A percentile compares a stretch with the other conserved stretches of the same genome.
Conservation (phyloP, 495 filamentous ascomycete genomes). For the Penicilliopsis zonata region DNA sequence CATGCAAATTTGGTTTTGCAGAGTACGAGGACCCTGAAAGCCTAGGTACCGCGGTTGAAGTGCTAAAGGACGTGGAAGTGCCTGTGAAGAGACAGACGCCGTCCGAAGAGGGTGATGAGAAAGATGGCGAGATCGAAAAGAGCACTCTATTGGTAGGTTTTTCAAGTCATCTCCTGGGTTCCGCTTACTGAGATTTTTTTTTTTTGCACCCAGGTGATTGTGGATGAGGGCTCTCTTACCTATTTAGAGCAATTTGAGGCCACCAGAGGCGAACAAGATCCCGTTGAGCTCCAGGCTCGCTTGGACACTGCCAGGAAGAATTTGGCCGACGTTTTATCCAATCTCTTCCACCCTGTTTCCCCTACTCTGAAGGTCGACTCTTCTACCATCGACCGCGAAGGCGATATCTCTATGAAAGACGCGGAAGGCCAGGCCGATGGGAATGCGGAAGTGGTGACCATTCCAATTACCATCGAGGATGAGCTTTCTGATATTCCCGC, state of each 20-base stretch:
- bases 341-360: constrained; percentile 57
- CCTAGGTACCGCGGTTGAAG: constrained; percentile 73
- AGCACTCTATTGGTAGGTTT: constrained; percentile 45
- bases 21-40: constrained; percentile 92
- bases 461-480: constrained; percentile 80
- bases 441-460: constrained; percentile 72
- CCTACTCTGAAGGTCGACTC: constrained; percentile 35
- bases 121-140: constrained; percentile 54
- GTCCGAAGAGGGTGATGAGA: constrained; percentile 33
- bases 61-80: constrained; percentile 75
- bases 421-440: constrained; percentile 40
- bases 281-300: constrained; percentile 51
- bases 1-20: constrained; percentile 86
- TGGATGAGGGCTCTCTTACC: constrained; percentile 69
- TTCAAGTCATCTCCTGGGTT: not conserved
- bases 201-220: constrained; percentile 50
- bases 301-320: constrained; percentile 52
- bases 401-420: constrained; percentile 63
- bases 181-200: constrained; percentile 8
- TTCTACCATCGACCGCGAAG: constrained; percentile 44
- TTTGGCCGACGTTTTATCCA: constrained; percentile 53
- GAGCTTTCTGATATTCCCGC: constrained; percentile 92
- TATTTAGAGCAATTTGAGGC: constrained; percentile 74
- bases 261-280: constrained; percentile 51
- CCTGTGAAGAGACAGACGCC: constrained; percentile 60